Conservation (phyloP, 1,284 basidiomycete species). For the Psilocybe mexicana region DNA sequence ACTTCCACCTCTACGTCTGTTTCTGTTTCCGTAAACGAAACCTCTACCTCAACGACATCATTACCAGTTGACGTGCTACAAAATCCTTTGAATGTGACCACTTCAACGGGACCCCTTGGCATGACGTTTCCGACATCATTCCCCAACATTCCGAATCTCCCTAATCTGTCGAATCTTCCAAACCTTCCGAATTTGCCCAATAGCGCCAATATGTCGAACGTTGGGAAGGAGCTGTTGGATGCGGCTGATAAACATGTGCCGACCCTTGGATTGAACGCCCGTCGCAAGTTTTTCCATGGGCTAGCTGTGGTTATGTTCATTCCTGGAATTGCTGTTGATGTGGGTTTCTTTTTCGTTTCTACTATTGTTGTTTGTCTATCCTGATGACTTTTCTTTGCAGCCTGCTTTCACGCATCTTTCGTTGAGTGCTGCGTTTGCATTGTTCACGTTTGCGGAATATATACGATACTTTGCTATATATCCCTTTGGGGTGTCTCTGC, state of each 20-base stretch:
- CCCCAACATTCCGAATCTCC: slow-evolving; percentile 45
- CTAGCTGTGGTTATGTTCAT: slow-evolving; percentile 95
- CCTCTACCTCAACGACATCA: neutral
- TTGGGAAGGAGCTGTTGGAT: slow-evolving; percentile 82
- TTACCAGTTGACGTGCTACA: slow-evolving; percentile 1
- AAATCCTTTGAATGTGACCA: slow-evolving; percentile 10
- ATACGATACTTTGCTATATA: slow-evolving; percentile 98
- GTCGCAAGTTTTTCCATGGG: slow-evolving; percentile 97
- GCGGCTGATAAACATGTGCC: slow-evolving; percentile 87
- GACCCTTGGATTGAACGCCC: slow-evolving; percentile 90
- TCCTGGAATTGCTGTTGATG: slow-evolving; percentile 90
- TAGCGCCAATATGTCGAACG: slow-evolving; percentile 53
- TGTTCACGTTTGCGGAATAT: slow-evolving; percentile 96
- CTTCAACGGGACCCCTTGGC: slow-evolving; percentile 29
- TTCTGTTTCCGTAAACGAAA: slow-evolving; percentile 2
- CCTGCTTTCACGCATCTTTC: slow-evolving; percentile 95
- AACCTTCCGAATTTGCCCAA: slow-evolving; percentile 31
- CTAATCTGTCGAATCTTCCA: slow-evolving; percentile 15
- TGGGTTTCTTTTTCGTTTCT: slow-evolving; percentile 52
- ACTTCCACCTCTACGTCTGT: neutral
- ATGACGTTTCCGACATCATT: slow-evolving; percentile 58
- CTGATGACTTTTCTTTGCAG: slow-evolving; percentile 42
- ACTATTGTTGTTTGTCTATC: slow-evolving; percentile 8
- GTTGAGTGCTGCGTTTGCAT: slow-evolving; percentile 90
- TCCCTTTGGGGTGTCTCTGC: slow-evolving; percentile 91